Percentiles rank a stretch among this genome's conserved stretches.
These are phyloP conservation scores for Fomitopsis betulina DNA, from an alignment of 1,284 basidiomycete species.

Conservation along the genomic window DNA sequence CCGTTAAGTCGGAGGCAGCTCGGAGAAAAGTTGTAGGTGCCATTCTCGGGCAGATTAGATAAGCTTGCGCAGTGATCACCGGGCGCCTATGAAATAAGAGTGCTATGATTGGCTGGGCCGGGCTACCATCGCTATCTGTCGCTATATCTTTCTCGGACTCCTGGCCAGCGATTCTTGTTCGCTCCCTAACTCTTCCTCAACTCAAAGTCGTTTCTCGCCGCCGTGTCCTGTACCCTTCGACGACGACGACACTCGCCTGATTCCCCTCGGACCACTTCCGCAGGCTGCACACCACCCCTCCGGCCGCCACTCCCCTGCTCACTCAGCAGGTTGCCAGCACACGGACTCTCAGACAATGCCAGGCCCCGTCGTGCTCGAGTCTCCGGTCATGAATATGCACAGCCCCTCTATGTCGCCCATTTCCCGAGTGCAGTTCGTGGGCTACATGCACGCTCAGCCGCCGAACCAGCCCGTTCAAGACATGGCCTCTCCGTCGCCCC, in stretches of 20 bases:
- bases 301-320: not conserved
- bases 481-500: slow-evolving; percentile 21
- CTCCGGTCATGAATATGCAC: slow-evolving; percentile 27
- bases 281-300: not conserved
- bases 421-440: slow-evolving; percentile 26
- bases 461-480: slow-evolving; percentile 29
- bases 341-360: slow-evolving; percentile 18
- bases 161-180: slow-evolving; percentile 4
- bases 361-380: slow-evolving; percentile 25
- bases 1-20: not conserved
- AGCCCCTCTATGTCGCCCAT: slow-evolving; percentile 23
- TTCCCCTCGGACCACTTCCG: not conserved
- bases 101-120: not conserved
- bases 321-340: slow-evolving; percentile 1
- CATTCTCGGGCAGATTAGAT: slow-evolving; percentile 5
- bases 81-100: slow-evolving; percentile 5
- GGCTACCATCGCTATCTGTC: slow-evolving; percentile 6
- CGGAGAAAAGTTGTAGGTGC: not conserved
- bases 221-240: not conserved
- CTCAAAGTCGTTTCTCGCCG: slow-evolving; percentile 1
- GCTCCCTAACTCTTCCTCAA: slow-evolving; percentile 5
- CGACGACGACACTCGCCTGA: not conserved
- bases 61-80: slow-evolving; percentile 2
- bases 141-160: slow-evolving; percentile 9
- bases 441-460: slow-evolving; percentile 28